Percentiles rank a stretch among this genome's conserved stretches.
Evolutionary conservation across 2,329 filamentous ascomycete species (phyloP).

Genomic region (Colletotrichum scovillei): DNA sequence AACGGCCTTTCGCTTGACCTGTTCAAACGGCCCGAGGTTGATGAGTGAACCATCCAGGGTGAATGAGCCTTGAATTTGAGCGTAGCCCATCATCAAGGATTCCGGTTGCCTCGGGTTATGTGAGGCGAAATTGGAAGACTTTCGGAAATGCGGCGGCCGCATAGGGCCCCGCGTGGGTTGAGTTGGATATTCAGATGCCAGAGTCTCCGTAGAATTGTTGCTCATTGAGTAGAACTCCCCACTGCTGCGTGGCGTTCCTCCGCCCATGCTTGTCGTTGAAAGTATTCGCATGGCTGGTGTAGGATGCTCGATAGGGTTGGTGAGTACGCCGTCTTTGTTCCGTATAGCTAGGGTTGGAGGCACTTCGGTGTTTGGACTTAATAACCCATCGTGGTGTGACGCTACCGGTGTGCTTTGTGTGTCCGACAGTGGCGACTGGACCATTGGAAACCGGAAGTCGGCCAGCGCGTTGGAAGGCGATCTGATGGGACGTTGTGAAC

Average conservation of each 20-base stretch:
- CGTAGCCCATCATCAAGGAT: constrained; percentile 97
- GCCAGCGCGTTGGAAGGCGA: constrained; percentile 58
- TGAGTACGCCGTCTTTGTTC: constrained; percentile 57
- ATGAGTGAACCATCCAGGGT: constrained; percentile 91
- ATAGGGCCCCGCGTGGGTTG: constrained; percentile 48
- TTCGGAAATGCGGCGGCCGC: constrained; percentile 57
- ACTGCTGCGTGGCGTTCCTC: constrained; percentile 87
- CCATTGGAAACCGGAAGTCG: constrained; percentile 68
- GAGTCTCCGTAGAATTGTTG: constrained; percentile 93
- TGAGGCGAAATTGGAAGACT: constrained; percentile 56
- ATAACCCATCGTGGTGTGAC: constrained; percentile 50
- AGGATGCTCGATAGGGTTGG: constrained; percentile 64
- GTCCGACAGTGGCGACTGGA: constrained; percentile 53
- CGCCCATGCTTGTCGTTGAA: constrained; percentile 79
- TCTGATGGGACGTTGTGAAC: constrained; percentile 52
- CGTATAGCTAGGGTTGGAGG: constrained; percentile 48
- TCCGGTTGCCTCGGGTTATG: constrained; percentile 70
- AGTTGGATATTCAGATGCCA: constrained; percentile 87
- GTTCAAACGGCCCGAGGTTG: constrained; percentile 90
- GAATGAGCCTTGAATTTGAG: constrained; percentile 92
- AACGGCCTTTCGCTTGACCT: constrained; percentile 94
- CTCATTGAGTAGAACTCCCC: constrained; percentile 95
- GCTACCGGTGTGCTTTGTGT: constrained; percentile 42
- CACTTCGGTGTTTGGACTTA: constrained; percentile 49
- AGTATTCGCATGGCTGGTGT: constrained; percentile 76